Conservation (phyloP, 2,329 filamentous ascomycete genomes). For the Fusarium clavum region DNA sequence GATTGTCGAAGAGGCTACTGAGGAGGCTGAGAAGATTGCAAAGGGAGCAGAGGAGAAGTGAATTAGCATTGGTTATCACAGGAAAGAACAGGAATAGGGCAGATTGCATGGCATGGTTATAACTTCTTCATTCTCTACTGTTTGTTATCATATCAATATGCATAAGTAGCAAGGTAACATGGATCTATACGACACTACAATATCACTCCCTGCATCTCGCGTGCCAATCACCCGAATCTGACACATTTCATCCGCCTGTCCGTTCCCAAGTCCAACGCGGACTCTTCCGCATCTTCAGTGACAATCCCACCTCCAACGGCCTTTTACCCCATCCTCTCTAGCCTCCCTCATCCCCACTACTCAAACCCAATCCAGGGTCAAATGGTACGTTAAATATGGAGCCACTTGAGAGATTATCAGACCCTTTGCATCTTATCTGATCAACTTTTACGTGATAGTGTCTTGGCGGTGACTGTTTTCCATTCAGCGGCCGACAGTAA, state of each 20-base stretch:
- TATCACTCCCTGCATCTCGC: background rate
- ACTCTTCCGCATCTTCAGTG: background rate
- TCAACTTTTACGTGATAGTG: constrained; percentile 13
- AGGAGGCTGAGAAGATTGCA: constrained; percentile 36
- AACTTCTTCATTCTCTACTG: no score
- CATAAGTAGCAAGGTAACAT: background rate
- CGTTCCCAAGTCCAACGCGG: background rate
- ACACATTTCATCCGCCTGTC: background rate
- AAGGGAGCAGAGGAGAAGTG: background rate
- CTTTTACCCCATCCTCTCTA: background rate
- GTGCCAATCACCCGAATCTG: background rate
- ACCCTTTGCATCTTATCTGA: no score
- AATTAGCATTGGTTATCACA: no score
- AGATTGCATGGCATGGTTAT: background rate
- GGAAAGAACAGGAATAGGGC: background rate
- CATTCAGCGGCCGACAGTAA: background rate
- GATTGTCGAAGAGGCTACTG: constrained; percentile 33
- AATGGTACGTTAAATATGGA: constrained; percentile 1
- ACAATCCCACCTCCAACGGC: background rate
- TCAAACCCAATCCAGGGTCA: background rate
- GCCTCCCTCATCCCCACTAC: background rate
- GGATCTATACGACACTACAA: background rate
- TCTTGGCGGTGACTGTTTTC: background rate
- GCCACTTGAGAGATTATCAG: background rate
- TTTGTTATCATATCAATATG: background rate